Evolutionary conservation across 2,329 filamentous ascomycete species (phyloP), one percentile per base, ranked within the genome.

Genomic region (Fusarium multiceps): DNA sequence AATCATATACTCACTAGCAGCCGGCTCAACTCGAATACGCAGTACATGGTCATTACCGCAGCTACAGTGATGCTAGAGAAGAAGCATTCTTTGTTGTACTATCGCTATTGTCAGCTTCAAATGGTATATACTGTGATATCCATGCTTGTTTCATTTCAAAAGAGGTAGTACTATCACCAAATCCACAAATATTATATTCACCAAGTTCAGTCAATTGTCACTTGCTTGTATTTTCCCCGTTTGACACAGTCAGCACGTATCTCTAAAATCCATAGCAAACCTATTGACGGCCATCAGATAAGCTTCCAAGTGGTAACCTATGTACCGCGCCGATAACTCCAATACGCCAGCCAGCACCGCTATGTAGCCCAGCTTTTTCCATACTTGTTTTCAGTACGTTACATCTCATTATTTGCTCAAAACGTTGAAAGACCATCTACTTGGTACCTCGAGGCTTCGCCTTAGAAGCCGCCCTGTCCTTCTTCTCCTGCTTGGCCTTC

Each of bases 381-480:
- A 32, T 41, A 37, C 20, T 59, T 37, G 37, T 41, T 34, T 59
- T 46, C 43, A 27, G 27, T 40, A 30, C 51, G 47, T 63, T 45
- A 50, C 46, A 47, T 56, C 37, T 60, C 54, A 28, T 53, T 57
- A 20, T 27, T 57, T 28, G 16, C 18, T 45, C 46, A 27, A 40
- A 57, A 30, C 32, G 12, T 3, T 13, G 30, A 23, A 43, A 28
- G 18, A 20, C 23, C 32, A 25, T 20, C 32, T 23, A 70, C 34
- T 60, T 61, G 16, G 87, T 84, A 23, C 89, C 91, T 68, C 93
- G 89, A 16, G 95, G 94, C 83, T 95, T 97, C 8, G 91, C 86
- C 83, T 98, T 99, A 23, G 89, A 88, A 70, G 93, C 93, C 72
- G 94, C 94, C 88, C 98, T 99, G 71, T 94, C 93, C 85, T 98